Evolutionary conservation across 495 filamentous ascomycete genomes (phyloP).

Genomic region (Trichoderma parareesei): DNA sequence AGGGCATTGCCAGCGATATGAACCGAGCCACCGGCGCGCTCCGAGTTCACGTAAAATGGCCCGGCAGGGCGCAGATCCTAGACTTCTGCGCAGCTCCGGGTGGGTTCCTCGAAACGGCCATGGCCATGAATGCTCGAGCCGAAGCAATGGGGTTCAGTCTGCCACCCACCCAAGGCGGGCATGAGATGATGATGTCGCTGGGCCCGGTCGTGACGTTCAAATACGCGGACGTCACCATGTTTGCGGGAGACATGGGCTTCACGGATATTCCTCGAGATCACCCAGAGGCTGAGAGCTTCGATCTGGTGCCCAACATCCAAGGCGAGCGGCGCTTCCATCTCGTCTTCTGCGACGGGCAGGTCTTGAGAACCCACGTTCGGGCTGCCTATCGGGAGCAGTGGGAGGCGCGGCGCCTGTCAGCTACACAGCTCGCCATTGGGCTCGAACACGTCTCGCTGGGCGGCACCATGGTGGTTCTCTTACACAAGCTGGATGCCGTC

Average conservation of each 20-base stretch:
- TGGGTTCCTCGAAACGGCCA: slow-evolving; percentile 33
- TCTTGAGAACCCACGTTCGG: slow-evolving; percentile 39
- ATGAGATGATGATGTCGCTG: slow-evolving; percentile 30
- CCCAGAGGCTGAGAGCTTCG: slow-evolving; percentile 36
- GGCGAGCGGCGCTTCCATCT: slow-evolving; percentile 38
- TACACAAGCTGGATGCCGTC: slow-evolving; percentile 42
- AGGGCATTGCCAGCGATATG: slow-evolving; percentile 6
- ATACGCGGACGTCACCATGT: slow-evolving; percentile 47
- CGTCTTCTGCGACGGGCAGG: slow-evolving; percentile 50
- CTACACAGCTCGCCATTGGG: slow-evolving; percentile 40
- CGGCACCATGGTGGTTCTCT: slow-evolving; percentile 41
- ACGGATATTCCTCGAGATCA: slow-evolving; percentile 33
- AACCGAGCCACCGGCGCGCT: slow-evolving; percentile 6
- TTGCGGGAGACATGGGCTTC: slow-evolving; percentile 43
- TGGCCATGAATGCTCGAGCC: slow-evolving; percentile 31
- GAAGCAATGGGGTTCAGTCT: slow-evolving; percentile 36
- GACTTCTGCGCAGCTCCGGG: slow-evolving; percentile 55
- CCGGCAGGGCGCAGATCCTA: slow-evolving; percentile 27
- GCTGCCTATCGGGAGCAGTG: slow-evolving; percentile 29
- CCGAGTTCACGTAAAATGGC: not conserved
- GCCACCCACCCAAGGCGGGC: slow-evolving; percentile 32
- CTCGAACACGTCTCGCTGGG: slow-evolving; percentile 37
- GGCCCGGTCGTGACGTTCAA: slow-evolving; percentile 15
- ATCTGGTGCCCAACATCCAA: slow-evolving; percentile 20
- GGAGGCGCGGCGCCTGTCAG: slow-evolving; percentile 34